Percentiles rank a stretch among this genome's conserved stretches.
Evolutionary conservation across 2,329 filamentous ascomycete genomes (phyloP).

Genomic region (Corinectria fuckeliana): DNA sequence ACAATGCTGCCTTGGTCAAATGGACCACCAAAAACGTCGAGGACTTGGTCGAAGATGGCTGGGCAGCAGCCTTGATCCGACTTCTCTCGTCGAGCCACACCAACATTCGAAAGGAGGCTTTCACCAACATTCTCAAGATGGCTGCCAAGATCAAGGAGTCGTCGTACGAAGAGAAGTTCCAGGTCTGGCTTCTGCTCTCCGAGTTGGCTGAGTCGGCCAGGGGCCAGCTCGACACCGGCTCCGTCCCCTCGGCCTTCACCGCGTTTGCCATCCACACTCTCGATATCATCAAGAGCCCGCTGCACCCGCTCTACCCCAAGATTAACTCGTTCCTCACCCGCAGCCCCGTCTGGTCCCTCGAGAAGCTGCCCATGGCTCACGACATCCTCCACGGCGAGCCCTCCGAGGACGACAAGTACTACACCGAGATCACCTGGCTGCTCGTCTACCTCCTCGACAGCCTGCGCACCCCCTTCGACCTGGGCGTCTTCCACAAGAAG

Average conservation of each 20-base stretch:
- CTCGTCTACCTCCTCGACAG: conserved; percentile 73
- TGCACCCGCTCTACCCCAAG: conserved; percentile 85
- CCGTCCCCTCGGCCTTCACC: conserved; percentile 76
- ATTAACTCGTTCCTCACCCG: conserved; percentile 84
- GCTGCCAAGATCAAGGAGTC: conserved; percentile 69
- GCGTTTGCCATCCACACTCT: conserved; percentile 77
- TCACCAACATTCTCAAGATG: conserved; percentile 72
- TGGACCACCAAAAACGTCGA: conserved; percentile 82
- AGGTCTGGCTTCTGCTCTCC: conserved; percentile 79
- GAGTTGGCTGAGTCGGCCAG: conserved; percentile 80
- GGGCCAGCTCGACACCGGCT: conserved; percentile 56
- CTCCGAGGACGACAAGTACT: conserved; percentile 74
- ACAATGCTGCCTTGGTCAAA: conserved; percentile 60
- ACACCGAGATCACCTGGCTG: conserved; percentile 77
- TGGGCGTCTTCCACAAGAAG: conserved; percentile 65
- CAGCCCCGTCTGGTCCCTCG: conserved; percentile 76
- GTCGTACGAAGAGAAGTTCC: conserved; percentile 75
- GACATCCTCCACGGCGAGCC: conserved; percentile 70
- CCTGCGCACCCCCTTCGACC: conserved; percentile 64
- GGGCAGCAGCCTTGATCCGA: conserved; percentile 71
- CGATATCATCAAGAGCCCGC: conserved; percentile 73
- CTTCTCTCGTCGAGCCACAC: conserved; percentile 77
- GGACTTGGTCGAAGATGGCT: conserved; percentile 79
- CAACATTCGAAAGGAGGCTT: conserved; percentile 80
- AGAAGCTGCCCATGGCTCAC: conserved; percentile 74